Base-by-base conservation (phyloP, 1,284 basidiomycete genomes). In the Amylostereum areolatum region DNA sequence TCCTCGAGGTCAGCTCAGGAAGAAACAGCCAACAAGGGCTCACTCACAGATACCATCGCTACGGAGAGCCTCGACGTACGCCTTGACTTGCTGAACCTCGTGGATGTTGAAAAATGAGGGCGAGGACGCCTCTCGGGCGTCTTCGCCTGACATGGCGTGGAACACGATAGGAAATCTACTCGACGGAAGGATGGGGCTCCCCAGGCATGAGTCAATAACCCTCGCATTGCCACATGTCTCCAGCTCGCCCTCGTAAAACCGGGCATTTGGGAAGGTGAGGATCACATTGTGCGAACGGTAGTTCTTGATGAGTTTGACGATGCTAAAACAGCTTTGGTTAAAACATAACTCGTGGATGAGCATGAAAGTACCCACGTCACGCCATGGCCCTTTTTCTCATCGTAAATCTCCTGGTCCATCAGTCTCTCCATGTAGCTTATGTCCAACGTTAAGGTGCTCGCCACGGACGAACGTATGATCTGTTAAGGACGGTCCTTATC, bases 61-160 rank as follows among this genome's bases (percentile, higher is more conserved):
- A 8, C 61, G 57, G 28, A 75, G 57, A 25, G 45, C 48, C 30
- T 60, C 47, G 24, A 72, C 70, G 54, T 84, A 84, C 2, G 62
- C 56, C 57, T 78, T 80, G 43, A 83, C 79, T 45, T 75, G 67
- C 0, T 72, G 63, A 0, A 70, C 73, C 56, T 85, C 82, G 35
- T 74, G 71, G 34, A 77, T 68, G 51, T 85, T 85, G 66, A 83
- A 83, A 64, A 81, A 85, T 0, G 82, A 85, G 0, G 81, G 82
- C 0, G 81, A 83, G 0, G 71, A 73, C 3, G 71, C 72, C 58
- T 85, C 81, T 4, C 80, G 73, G 34, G 74, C 68, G 54, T 85
- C 82, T 51, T 77, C 74, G n/a, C 83, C 82, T 32, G 66, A 56
- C 12, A 84, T 68, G 3, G 71, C 70, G 56, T 83, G 80, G 62